A percentile compares a stretch with the other conserved stretches of the same genome.
These are phyloP conservation scores for Ceratorhiza oryzae-sativae DNA, from an alignment of 1,284 basidiomycete species.

Conservation along the genomic window DNA sequence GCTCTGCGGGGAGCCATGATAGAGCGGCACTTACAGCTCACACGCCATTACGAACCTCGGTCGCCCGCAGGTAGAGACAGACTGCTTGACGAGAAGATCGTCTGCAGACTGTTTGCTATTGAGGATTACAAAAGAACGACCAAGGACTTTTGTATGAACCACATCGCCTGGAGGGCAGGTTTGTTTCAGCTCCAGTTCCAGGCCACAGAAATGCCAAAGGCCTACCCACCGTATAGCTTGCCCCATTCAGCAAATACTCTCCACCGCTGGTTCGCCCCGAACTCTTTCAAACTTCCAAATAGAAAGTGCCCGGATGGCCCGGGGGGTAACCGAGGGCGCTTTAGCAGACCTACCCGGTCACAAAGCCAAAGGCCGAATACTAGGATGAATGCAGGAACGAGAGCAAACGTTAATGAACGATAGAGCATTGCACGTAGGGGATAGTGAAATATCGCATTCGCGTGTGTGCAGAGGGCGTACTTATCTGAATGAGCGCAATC, in stretches of 20 bases:
- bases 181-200: not conserved
- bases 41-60: constrained; percentile 29
- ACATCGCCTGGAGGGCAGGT: not conserved
- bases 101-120: constrained; percentile 13
- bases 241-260: constrained; percentile 15
- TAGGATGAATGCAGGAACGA: not conserved
- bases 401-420: not conserved
- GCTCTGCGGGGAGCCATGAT: not conserved
- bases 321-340: constrained; percentile 1
- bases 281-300: constrained; percentile 4
- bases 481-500: not conserved
- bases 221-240: constrained; percentile 10
- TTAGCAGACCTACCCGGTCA: not conserved
- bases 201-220: not conserved
- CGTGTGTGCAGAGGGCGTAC: not conserved
- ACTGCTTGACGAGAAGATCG: constrained; percentile 19
- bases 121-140: constrained; percentile 6
- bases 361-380: not conserved
- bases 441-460: not conserved
- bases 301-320: constrained; percentile 17
- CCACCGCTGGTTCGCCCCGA: constrained; percentile 15
- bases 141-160: constrained; percentile 14
- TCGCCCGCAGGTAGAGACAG: not conserved
- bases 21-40: constrained; percentile 11
- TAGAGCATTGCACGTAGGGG: constrained; percentile 2